These are phyloP conservation scores for Massariosphaeria phaeospora DNA, from an alignment of 495 filamentous ascomycete genomes.

Conservation along the genomic window DNA sequence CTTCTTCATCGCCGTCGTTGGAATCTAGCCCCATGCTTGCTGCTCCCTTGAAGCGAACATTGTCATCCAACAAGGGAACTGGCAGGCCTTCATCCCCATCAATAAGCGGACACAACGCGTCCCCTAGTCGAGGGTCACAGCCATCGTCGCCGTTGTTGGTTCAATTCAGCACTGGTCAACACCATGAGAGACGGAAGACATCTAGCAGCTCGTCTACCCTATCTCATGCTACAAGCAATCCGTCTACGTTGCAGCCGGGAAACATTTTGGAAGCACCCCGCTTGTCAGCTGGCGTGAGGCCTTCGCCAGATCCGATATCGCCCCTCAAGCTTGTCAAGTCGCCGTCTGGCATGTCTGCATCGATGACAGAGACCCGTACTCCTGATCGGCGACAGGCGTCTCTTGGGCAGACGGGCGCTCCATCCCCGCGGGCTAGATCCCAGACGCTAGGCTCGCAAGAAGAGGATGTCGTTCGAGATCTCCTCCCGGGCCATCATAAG, in stretches of 20 bases:
- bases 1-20: slow-evolving; percentile 57
- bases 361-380: slow-evolving; percentile 51
- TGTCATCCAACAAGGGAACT: slow-evolving; percentile 69
- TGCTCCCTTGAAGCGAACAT: slow-evolving; percentile 72
- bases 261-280: slow-evolving; percentile 67
- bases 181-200: slow-evolving; percentile 67
- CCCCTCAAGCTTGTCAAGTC: slow-evolving; percentile 69
- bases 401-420: slow-evolving; percentile 30
- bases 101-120: slow-evolving; percentile 71
- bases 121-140: slow-evolving; percentile 81
- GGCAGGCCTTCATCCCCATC: slow-evolving; percentile 86
- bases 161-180: slow-evolving; percentile 80
- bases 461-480: slow-evolving; percentile 69
- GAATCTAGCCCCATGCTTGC: slow-evolving; percentile 82
- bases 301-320: slow-evolving; percentile 64
- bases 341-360: slow-evolving; percentile 45
- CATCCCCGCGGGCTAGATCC: slow-evolving; percentile 67
- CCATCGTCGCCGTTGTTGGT: slow-evolving; percentile 92
- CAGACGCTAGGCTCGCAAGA: slow-evolving; percentile 94
- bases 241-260: slow-evolving; percentile 59
- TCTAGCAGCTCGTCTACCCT: slow-evolving; percentile 82
- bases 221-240: slow-evolving; percentile 69
- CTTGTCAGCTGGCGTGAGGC: slow-evolving; percentile 54
- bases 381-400: slow-evolving; percentile 45
- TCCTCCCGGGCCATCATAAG: slow-evolving; percentile 72